phyloP scores from a whole-genome alignment of 2,329 filamentous ascomycete genomes.

The Penicillium decumbens region DNA sequence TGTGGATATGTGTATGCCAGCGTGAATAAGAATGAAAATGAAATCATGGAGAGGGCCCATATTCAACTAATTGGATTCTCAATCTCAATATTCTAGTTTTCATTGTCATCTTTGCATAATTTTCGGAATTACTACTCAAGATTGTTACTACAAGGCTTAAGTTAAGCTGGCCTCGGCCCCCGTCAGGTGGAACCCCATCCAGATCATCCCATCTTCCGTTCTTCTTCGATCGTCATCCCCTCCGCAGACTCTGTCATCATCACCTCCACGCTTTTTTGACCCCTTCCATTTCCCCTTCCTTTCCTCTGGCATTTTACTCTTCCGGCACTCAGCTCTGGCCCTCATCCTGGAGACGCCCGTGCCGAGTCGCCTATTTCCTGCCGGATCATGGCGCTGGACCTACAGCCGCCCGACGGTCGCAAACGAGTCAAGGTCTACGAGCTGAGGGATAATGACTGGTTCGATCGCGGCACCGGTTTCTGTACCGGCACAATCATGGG shows the following conservation, averaged over 20 bases:
- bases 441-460: constrained; percentile 98
- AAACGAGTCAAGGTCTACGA: constrained; percentile 96
- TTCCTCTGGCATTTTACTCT: constrained; percentile 6
- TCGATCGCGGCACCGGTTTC: constrained; percentile 93
- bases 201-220: constrained; percentile 6
- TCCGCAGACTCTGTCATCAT: constrained; percentile 26
- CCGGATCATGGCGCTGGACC: constrained; percentile 47
- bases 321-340: constrained; percentile 1
- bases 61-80: too few species aligned
- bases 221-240: constrained; percentile 23
- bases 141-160: background rate
- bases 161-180: constrained; percentile 14
- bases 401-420: constrained; percentile 48
- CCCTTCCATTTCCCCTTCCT: constrained; percentile 11
- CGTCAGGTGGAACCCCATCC: constrained; percentile 11
- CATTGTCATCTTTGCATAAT: too few species aligned
- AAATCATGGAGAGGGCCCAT: background rate
- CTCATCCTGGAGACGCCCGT: constrained; percentile 35
- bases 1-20: background rate
- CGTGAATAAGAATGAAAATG: background rate
- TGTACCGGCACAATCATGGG: constrained; percentile 72
- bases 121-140: background rate
- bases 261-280: constrained; percentile 15
- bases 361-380: constrained; percentile 33
- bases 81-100: too few species aligned